Evolutionary conservation across 2,329 filamentous ascomycete species (phyloP).

Genomic region (Clonostachys solani): DNA sequence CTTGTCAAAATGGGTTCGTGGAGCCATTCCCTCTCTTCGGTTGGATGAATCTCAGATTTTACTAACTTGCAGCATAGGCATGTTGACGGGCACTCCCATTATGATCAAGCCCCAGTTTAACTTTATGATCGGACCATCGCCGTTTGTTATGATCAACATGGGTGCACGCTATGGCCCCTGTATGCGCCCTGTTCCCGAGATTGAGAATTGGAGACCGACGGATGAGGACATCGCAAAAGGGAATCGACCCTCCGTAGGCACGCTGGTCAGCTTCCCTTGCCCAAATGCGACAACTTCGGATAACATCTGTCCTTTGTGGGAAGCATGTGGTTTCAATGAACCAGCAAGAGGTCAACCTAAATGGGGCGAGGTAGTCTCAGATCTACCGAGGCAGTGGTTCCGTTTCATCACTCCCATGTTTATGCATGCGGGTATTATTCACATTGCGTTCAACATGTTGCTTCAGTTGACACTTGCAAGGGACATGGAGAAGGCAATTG

Average conservation of each 20-base stretch:
- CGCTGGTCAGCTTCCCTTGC: conserved; percentile 64
- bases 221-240: conserved; percentile 1
- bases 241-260: conserved; percentile 7
- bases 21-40: neutral
- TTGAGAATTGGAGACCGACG: conserved; percentile 44
- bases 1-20: conserved; percentile 75
- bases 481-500: conserved; percentile 91
- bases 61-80: conserved; percentile 38
- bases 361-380: conserved; percentile 1
- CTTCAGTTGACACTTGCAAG: conserved; percentile 84
- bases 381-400: conserved; percentile 67
- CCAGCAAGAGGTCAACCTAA: no score
- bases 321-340: conserved; percentile 80
- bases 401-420: conserved; percentile 96
- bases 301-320: conserved; percentile 64
- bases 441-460: conserved; percentile 94
- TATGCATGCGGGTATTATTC: conserved; percentile 87
- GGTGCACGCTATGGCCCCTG: conserved; percentile 88
- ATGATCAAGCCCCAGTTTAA: conserved; percentile 85
- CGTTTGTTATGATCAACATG: conserved; percentile 92
- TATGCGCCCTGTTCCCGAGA: conserved; percentile 77
- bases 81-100: conserved; percentile 74
- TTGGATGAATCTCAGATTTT: neutral
- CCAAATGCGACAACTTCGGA: conserved; percentile 60
- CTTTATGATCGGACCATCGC: conserved; percentile 93